Base-by-base conservation (phyloP, 768 basidiomycete genomes). In the Hemileccinum impolitum region DNA sequence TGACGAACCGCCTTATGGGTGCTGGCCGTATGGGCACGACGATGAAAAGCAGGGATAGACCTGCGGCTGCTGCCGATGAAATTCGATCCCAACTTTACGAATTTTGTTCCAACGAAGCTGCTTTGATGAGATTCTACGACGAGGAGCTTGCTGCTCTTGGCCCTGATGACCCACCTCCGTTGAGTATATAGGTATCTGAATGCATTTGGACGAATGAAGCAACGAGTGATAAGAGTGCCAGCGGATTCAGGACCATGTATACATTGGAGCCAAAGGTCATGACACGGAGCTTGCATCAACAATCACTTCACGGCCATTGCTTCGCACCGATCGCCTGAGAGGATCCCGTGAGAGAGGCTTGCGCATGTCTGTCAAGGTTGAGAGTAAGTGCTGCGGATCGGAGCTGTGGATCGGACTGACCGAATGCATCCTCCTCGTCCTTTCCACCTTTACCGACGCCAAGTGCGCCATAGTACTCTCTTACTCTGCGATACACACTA, bases 361-460 rank as follows among this genome's bases (percentile, higher is more conserved):
- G 21, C 87, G 80, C 87, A 90, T 80, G 54, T 79, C 77, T 79
- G 43, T 12, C 11, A n/a, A 45, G 18, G 23, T 39, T 56, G 45
- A 60, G 3, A 23, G 37, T 31, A 0, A 41, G 17, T 38, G 13
- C 0, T 3, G 25, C 4, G 21, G 38, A 30, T n/a, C 26, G 38
- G 26, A 30, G 19, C 14, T 13, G 38, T 15, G 45, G 37, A 39
- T 17, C 28, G n/a, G 36, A 79, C 85, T 50, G 66, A 93, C 92
- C 93, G 66, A 89, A 94, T 34, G 90, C 92, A 65, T 94, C 90
- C 59, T 94, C 91, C 59, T 94, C 88, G 51, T 90, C 87, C 62
- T 80, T 76, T 12, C 81, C 84, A n/a, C 82, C 82, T 56, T 82
- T 84, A 18, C 90, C 91, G 42, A 79, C 62, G 2, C 86, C 86